Evolutionary conservation across 306 rosid species (phyloP), one percentile per base, ranked within the genome.

Genomic region (Potentilla sterilis): DNA sequence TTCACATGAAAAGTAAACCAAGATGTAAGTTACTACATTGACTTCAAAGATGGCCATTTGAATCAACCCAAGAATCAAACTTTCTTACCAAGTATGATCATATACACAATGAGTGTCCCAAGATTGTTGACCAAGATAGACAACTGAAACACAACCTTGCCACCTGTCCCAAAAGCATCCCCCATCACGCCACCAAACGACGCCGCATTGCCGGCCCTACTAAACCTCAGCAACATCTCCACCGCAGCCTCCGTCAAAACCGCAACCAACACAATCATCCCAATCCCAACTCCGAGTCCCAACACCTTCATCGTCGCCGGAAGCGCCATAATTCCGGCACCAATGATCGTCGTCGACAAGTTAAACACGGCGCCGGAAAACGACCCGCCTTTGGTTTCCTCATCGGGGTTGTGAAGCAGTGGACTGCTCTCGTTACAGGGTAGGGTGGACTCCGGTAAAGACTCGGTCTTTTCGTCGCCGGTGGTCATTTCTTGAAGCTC

Each of bases 301-400:
- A 90, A 67, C n/a, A 88, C 92, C 70, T 88, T 90, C 83, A 90
- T 86, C 71, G 96, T 86, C 44, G 96, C 87, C 4, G 96, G 96
- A 54, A 90, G 78, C 19, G 92, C 89, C 92, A 90, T 90, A 78
- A 90, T 90, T 16, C 96, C 96, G 46, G 96, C 96, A 1, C 96
- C 96, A 57, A 90, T 90, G 19, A 88, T 84, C 21, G 90, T 81
- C 0, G 96, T 88, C 34, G 96, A 90, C n/a, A 90, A 41, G 74
- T 88, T 90, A 77, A 90, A 84, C 14, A 88, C 92, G 0, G 85
- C 79, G 6, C 92, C 96, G 61, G 69, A 38, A 24, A 84, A 81
- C 22, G 92, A 84, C 61, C 90, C 92, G 18, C 83, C 83, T 7
- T 21, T 63, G 28, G 42, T 62, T 16, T 75, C 77, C 24, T 62